Conservation (phyloP, 2,329 filamentous ascomycete species). For the Sclerotinia spermophila region DNA sequence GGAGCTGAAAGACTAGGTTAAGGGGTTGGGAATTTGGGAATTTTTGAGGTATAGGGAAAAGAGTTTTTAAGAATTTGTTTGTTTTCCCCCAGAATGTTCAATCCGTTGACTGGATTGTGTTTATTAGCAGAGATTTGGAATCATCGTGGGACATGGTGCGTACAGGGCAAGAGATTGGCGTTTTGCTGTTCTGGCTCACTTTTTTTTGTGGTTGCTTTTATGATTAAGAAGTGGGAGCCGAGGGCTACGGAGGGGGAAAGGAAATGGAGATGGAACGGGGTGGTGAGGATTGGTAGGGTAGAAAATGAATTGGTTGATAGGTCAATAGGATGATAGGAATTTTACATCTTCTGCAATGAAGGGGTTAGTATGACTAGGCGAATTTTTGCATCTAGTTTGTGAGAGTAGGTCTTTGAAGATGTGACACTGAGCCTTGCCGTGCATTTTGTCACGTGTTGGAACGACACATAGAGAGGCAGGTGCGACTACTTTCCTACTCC, state of each 20-base stretch:
- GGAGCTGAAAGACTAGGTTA: neutral
- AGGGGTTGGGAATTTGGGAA: constrained; percentile 1
- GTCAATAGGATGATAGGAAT: constrained; percentile 4
- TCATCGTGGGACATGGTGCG: constrained; percentile 8
- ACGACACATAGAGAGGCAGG: neutral
- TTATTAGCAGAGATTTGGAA: constrained; percentile 5
- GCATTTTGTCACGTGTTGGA: neutral
- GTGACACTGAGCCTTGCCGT: neutral
- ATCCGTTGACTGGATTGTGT: neutral
- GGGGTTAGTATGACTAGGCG: neutral
- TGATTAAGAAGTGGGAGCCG: neutral
- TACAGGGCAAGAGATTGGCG: constrained; percentile 5
- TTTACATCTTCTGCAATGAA: neutral
- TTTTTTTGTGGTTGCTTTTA: neutral
- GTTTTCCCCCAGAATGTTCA: neutral
- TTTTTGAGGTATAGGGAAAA: constrained; percentile 6
- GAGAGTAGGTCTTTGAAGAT: neutral
- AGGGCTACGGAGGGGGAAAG: neutral
- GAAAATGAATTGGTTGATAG: neutral
- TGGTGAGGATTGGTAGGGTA: neutral
- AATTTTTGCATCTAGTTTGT: neutral
- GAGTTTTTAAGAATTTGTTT: constrained; percentile 1
- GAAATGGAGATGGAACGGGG: neutral
- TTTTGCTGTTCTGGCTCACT: neutral
- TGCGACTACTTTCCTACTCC: neutral